Evolutionary conservation across 176 grass and related monocot genomes (phyloP), one percentile per base, ranked within the genome.

Genomic region (Carex scoparia): DNA sequence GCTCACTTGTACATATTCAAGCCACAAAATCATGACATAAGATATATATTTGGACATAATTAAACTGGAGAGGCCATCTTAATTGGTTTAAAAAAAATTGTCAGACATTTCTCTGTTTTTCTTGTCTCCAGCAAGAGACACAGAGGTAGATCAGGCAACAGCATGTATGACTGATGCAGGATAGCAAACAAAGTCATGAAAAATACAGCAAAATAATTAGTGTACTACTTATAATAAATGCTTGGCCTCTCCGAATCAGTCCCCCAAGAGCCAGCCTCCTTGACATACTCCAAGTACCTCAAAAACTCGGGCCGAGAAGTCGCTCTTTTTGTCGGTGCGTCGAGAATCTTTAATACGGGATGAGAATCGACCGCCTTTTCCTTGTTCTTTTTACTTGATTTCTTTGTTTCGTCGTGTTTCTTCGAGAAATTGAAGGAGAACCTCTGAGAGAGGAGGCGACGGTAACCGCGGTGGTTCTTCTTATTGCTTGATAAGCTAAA

Each of bases 211-310:
- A 63, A 30, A 28, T 54, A 30, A 40, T 40, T 5, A 40, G 38
- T 38, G 37, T 90, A 90, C 80, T 90, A 90, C 61, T 84, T 90
- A 53, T 67, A 90, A 78, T 90, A 84, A 32, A 90, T 90, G 14
- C 32, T 80, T 7, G 88, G 88, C 10, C 8, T 42, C 70, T 90
- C 88, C 2, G 88, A 84, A 65, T 72, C 10, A 0, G 15, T 27
- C 8, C 31, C 79, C 88, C 88, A 90, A 2, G 88, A 79, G 15
- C 88, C 88, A 7, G 88, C 88, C 70, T 90, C 88, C 80, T 67
- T 86, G 38, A 84, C 61, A 64, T 90, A 89, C 35, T 89, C 69
- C 84, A 89, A 84, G 51, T 89, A 89, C 79, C 88, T 82, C 88
- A 89, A 64, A 67, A 89, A 89, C 80, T 89, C 88, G 0, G 88